Conservation (phyloP, 2,329 filamentous ascomycete genomes). For the Beauveria pseudobassiana region DNA sequence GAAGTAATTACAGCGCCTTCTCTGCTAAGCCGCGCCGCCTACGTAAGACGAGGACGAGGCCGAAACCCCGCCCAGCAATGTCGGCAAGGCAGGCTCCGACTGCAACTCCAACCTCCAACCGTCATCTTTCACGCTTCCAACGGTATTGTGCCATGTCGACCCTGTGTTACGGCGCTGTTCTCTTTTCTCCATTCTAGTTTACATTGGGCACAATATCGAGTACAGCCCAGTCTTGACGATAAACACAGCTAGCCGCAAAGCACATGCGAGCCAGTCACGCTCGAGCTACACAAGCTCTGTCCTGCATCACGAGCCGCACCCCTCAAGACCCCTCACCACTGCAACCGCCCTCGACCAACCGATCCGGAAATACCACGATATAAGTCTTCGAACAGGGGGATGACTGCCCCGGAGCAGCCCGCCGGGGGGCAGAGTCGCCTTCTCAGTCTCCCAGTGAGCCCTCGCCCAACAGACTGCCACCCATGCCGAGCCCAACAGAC, state of each 20-base stretch:
- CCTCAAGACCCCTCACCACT: neutral
- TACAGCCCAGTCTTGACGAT: neutral
- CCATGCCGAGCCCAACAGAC: neutral
- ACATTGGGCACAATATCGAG: neutral
- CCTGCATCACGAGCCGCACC: neutral
- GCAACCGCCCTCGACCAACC: neutral
- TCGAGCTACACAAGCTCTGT: constrained; percentile 1
- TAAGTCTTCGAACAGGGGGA: neutral
- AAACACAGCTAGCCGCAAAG: neutral
- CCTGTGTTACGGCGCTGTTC: neutral
- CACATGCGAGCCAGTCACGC: neutral
- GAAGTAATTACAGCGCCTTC: neutral
- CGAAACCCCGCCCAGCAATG: neutral
- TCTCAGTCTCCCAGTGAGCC: constrained; percentile 1
- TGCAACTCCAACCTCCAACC: constrained; percentile 2
- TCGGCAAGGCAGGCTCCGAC: neutral
- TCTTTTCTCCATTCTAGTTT: neutral
- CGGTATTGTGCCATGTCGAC: neutral
- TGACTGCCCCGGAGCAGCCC: constrained; percentile 11
- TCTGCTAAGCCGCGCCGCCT: neutral
- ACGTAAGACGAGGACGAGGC: neutral
- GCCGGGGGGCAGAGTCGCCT: neutral
- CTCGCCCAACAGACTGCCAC: neutral
- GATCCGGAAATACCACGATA: neutral
- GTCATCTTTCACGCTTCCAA: neutral